phyloP scores from a whole-genome alignment of 176 grass and related monocot genomes.

The Avena eriantha region DNA sequence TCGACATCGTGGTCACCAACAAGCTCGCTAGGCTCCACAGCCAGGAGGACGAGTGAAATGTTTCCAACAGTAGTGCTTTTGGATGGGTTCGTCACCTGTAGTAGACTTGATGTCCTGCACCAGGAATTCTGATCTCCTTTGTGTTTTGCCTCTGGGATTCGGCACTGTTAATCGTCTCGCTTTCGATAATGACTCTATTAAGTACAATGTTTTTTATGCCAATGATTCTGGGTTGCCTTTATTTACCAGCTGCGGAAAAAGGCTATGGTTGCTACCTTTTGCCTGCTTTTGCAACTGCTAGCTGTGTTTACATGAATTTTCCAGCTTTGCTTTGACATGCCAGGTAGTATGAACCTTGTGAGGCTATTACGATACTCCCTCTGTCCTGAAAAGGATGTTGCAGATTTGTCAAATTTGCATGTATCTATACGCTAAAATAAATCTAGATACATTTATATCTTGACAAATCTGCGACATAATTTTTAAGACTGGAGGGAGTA shows the following conservation, averaged over 20 bases:
- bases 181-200: background rate
- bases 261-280: background rate
- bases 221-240: background rate
- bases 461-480: too few species aligned
- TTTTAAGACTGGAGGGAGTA: too few species aligned
- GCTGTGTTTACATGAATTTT: background rate
- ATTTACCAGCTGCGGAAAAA: background rate
- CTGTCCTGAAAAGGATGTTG: too few species aligned
- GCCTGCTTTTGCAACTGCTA: background rate
- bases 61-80: conserved; percentile 21
- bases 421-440: too few species aligned
- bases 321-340: background rate
- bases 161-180: background rate
- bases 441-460: too few species aligned
- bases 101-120: conserved; percentile 3
- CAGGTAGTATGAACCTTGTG: background rate
- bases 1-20: conserved; percentile 81
- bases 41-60: conserved; percentile 72
- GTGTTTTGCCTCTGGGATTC: background rate
- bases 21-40: conserved; percentile 69
- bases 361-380: too few species aligned
- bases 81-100: conserved; percentile 10
- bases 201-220: conserved; percentile 18
- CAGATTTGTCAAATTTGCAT: too few species aligned
- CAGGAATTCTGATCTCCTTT: background rate